phyloP scores from a whole-genome alignment of 257 asterid genomes.

The Penstemon barbatus region DNA sequence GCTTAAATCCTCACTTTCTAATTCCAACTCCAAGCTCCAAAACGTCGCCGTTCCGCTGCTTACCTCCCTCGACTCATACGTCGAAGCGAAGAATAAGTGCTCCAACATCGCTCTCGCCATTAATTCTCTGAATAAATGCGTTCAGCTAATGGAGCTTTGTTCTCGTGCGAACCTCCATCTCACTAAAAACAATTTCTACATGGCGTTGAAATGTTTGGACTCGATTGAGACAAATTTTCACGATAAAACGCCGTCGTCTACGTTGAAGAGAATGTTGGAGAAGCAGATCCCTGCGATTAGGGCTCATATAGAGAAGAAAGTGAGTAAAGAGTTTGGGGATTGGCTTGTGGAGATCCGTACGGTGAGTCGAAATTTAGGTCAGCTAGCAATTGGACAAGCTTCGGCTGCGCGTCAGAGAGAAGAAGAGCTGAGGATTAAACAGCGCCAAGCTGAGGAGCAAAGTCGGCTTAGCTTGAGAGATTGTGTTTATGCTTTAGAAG shows the following conservation, averaged over 20 bases:
- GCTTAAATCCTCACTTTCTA: slow-evolving; percentile 72
- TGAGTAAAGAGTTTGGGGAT: slow-evolving; percentile 86
- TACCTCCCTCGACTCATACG: slow-evolving; percentile 68
- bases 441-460: slow-evolving; percentile 97
- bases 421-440: slow-evolving; percentile 85
- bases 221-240: slow-evolving; percentile 60
- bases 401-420: slow-evolving; percentile 94
- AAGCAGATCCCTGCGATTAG: slow-evolving; percentile 92
- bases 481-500: slow-evolving; percentile 81
- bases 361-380: slow-evolving; percentile 86
- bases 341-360: slow-evolving; percentile 93
- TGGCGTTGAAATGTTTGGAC: slow-evolving; percentile 88
- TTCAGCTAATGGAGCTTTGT: slow-evolving; percentile 67
- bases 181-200: slow-evolving; percentile 59
- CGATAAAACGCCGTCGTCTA: slow-evolving; percentile 61
- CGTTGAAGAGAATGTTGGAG: slow-evolving; percentile 77
- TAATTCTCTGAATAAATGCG: slow-evolving; percentile 61
- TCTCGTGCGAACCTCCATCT: slow-evolving; percentile 71
- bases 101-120: slow-evolving; percentile 69
- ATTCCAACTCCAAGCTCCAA: slow-evolving; percentile 74
- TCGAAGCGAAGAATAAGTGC: slow-evolving; percentile 72
- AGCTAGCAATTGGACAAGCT: slow-evolving; percentile 97
- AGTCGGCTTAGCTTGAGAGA: slow-evolving; percentile 85
- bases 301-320: slow-evolving; percentile 69
- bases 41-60: slow-evolving; percentile 81